Evolutionary conservation across 176 grass and related monocot genomes (phyloP).

Genomic region (Oryza rufipogon): DNA sequence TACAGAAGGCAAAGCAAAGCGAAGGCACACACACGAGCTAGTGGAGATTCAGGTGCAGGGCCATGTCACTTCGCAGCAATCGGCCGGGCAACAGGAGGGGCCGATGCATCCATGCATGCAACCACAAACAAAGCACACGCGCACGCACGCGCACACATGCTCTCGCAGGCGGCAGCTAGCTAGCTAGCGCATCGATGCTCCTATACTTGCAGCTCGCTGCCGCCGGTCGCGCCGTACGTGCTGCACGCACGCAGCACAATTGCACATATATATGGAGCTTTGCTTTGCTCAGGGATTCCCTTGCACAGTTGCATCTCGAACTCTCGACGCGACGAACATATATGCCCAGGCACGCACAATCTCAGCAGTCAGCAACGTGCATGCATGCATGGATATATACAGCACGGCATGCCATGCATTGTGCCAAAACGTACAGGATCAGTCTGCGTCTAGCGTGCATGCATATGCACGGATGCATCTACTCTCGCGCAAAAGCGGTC

Average conservation of each 20-base stretch:
- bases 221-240: not conserved
- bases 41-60: conserved; percentile 45
- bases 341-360: not conserved
- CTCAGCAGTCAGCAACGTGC: no score
- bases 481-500: conserved; percentile 25
- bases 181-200: not conserved
- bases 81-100: not conserved
- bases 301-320: not conserved
- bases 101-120: not conserved
- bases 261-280: no score
- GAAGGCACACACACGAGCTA: conserved; percentile 32
- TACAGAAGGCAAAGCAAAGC: conserved; percentile 30
- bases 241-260: not conserved
- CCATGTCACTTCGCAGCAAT: conserved; percentile 42
- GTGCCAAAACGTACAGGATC: not conserved
- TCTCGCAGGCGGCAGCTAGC: no score
- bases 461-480: not conserved
- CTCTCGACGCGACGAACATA: not conserved
- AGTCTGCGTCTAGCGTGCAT: not conserved
- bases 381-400: not conserved
- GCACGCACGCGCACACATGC: not conserved
- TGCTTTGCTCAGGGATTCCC: not conserved
- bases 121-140: not conserved
- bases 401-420: not conserved
- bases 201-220: not conserved